Evolutionary conservation across 2,329 filamentous ascomycete genomes (phyloP).

Genomic region (Penicillium sp.): DNA sequence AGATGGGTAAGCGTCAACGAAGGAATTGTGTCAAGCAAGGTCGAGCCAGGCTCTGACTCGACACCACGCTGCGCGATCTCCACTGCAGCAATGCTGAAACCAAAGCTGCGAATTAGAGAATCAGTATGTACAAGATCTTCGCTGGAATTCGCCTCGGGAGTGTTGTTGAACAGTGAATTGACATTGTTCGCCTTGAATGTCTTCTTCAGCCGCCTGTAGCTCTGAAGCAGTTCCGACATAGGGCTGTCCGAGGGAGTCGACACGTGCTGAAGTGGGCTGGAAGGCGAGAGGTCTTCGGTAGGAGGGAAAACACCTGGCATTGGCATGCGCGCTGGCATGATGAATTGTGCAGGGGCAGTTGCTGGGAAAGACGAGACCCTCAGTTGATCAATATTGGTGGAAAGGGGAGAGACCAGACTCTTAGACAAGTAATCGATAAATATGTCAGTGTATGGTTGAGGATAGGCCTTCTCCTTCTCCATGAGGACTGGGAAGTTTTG

Average conservation of each 20-base stretch:
- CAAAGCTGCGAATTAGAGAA: slow-evolving; percentile 55
- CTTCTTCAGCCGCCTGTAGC: slow-evolving; percentile 57
- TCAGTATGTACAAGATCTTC: slow-evolving; percentile 52
- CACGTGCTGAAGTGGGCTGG: slow-evolving; percentile 34
- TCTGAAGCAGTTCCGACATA: slow-evolving; percentile 50
- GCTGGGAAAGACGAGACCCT: slow-evolving; percentile 29
- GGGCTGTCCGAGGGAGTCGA: slow-evolving; percentile 32
- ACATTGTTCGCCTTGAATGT: slow-evolving; percentile 54
- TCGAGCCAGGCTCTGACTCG: slow-evolving; percentile 69
- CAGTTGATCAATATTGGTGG: slow-evolving; percentile 40
- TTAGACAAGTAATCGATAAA: slow-evolving; percentile 53
- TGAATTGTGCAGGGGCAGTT: slow-evolving; percentile 21
- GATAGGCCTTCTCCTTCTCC: slow-evolving; percentile 35
- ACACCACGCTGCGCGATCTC: slow-evolving; percentile 91
- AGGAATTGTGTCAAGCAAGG: slow-evolving; percentile 77
- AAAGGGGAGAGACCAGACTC: slow-evolving; percentile 51
- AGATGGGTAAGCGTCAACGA: slow-evolving; percentile 82
- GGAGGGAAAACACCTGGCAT: slow-evolving; percentile 42
- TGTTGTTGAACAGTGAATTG: slow-evolving; percentile 46
- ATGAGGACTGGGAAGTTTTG: slow-evolving; percentile 47
- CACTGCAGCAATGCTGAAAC: slow-evolving; percentile 79
- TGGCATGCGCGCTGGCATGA: slow-evolving; percentile 31
- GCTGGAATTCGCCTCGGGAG: slow-evolving; percentile 37
- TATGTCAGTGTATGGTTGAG: slow-evolving; percentile 45
- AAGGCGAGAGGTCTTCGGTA: slow-evolving; percentile 31